These are phyloP conservation scores for Aspergillus japonicus DNA, from an alignment of 2,329 filamentous ascomycete species.

Conservation along the genomic window DNA sequence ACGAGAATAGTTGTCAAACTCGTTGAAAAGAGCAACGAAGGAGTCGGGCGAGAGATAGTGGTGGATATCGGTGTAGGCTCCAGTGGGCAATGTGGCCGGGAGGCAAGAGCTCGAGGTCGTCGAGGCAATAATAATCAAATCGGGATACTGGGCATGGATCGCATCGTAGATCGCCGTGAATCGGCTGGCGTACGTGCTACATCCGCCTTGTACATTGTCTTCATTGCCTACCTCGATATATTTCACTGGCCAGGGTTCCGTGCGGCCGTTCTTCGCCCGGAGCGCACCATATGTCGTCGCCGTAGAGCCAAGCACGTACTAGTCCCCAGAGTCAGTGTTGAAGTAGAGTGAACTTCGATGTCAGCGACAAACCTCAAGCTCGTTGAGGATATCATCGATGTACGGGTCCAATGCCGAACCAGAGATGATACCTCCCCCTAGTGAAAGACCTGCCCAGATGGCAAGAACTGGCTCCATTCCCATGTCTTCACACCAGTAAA, in stretches of 20 bases:
- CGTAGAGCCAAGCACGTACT: constrained; percentile 19
- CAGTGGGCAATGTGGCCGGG: not conserved
- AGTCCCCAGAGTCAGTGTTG: not conserved
- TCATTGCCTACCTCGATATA: constrained; percentile 69
- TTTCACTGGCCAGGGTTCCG: constrained; percentile 59
- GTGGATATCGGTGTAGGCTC: not conserved
- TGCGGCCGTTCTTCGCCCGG: constrained; percentile 61
- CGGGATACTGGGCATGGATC: constrained; percentile 56
- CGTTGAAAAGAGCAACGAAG: not conserved
- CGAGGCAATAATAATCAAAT: constrained; percentile 50
- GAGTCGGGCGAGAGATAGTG: not conserved
- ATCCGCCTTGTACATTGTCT: constrained; percentile 58
- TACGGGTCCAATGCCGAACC: constrained; percentile 37
- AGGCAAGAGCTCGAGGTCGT: constrained; percentile 9
- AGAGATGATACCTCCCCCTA: constrained; percentile 38
- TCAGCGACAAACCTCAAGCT: constrained; percentile 27
- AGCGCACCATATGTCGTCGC: constrained; percentile 41
- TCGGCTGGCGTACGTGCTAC: constrained; percentile 53
- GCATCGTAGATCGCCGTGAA: constrained; percentile 61
- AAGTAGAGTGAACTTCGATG: not conserved
- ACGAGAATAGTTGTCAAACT: not conserved
- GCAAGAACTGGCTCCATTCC: constrained; percentile 45
- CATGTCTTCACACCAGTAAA: constrained; percentile 50
- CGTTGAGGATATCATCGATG: constrained; percentile 37
- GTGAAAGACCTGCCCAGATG: constrained; percentile 46